A percentile compares a stretch with the other conserved stretches of the same genome.
These are phyloP conservation scores for Phlebopus sp. DNA, from an alignment of 1,284 basidiomycete genomes.

Conservation along the genomic window DNA sequence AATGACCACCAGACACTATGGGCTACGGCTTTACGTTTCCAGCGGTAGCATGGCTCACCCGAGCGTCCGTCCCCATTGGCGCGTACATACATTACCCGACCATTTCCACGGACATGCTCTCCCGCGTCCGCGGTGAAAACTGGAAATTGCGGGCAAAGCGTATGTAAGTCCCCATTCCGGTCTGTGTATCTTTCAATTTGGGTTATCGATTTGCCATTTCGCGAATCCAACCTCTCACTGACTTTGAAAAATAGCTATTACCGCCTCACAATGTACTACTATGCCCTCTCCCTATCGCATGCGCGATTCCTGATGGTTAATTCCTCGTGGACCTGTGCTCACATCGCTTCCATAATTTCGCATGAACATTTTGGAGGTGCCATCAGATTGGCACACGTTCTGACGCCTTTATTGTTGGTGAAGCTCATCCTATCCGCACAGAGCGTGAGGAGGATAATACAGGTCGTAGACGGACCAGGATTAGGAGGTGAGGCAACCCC, in stretches of 20 bases:
- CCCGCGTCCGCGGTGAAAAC: conserved; percentile 77
- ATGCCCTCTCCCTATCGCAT: conserved; percentile 71
- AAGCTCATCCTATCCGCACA: conserved; percentile 26
- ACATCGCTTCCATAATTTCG: conserved; percentile 74
- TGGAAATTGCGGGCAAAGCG: conserved; percentile 48
- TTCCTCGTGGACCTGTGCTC: conserved; percentile 91
- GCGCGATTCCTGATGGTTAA: conserved; percentile 90
- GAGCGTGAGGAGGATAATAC: conserved; percentile 18
- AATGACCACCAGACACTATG: conserved; percentile 80
- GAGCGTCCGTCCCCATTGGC: conserved; percentile 66
- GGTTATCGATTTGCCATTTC: neutral
- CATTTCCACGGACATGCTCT: conserved; percentile 93
- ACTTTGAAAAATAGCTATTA: conserved; percentile 70
- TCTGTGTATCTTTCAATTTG: neutral
- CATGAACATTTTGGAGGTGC: conserved; percentile 42
- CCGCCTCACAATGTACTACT: conserved; percentile 80
- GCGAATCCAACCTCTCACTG: neutral
- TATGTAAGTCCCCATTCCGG: conserved; percentile 16
- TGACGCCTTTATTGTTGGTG: conserved; percentile 24
- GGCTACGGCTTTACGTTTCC: conserved; percentile 95
- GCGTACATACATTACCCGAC: conserved; percentile 97
- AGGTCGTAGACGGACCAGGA: conserved; percentile 16
- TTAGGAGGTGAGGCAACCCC: neutral
- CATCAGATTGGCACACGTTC: conserved; percentile 19
- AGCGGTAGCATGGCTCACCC: conserved; percentile 58